phyloP scores from a whole-genome alignment of 768 basidiomycete genomes.

The Lactifluus hygrophoroides region DNA sequence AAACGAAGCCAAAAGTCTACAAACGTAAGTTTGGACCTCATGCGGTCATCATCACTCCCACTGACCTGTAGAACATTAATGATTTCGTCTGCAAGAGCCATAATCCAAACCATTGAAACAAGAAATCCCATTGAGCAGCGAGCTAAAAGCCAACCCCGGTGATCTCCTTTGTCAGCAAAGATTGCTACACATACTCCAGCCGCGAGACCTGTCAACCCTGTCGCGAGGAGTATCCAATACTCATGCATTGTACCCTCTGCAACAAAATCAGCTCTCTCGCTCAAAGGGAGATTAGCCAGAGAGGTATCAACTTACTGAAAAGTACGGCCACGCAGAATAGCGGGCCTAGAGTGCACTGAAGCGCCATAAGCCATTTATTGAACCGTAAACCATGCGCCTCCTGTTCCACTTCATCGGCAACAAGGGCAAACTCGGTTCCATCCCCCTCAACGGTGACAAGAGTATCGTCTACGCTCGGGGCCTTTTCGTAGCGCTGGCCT shows the following conservation, averaged over 20 bases:
- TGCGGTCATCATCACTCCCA: neutral
- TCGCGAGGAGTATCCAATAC: conserved; percentile 45
- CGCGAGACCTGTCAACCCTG: conserved; percentile 45
- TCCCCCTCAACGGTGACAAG: conserved; percentile 72
- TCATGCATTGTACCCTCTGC: conserved; percentile 40
- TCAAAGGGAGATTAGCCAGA: neutral
- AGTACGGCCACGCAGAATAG: conserved; percentile 66
- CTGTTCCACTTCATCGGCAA: conserved; percentile 66
- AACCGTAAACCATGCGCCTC: conserved; percentile 57
- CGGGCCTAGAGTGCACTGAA: conserved; percentile 78
- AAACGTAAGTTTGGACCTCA: neutral
- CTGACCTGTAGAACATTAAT: conserved; percentile 79
- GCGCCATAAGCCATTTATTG: conserved; percentile 78
- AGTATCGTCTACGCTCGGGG: conserved; percentile 32
- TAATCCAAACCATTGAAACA: conserved; percentile 93
- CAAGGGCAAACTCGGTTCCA: conserved; percentile 54
- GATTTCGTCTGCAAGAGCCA: conserved; percentile 95
- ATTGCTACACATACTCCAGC: conserved; percentile 47
- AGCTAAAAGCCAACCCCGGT: conserved; percentile 49
- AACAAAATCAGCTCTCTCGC: neutral
- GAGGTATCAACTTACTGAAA: conserved; percentile 49
- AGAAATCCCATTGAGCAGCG: conserved; percentile 88
- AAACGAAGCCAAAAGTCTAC: conserved; percentile 87
- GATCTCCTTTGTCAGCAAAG: conserved; percentile 51
- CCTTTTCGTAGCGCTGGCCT: conserved; percentile 34